A percentile compares a stretch with the other conserved stretches of the same genome.
These are phyloP conservation scores for Metschnikowia colocasiae DNA, from an alignment of 805 yeast genomes.

Conservation along the genomic window DNA sequence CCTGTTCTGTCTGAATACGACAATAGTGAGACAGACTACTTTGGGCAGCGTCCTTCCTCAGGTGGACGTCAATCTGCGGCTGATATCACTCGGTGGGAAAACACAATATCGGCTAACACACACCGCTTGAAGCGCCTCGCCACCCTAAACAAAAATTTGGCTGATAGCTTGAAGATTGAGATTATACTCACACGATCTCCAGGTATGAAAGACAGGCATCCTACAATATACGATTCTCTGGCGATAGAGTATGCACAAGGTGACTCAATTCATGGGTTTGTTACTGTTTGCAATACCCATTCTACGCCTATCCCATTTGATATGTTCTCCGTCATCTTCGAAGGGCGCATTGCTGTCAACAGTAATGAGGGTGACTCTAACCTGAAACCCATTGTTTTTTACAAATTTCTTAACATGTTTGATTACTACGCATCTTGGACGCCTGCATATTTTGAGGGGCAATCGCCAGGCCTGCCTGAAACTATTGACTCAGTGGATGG, in stretches of 20 bases:
- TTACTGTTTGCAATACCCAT: constrained; percentile 21
- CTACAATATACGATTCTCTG: constrained; percentile 22
- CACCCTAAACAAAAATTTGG: constrained; percentile 14
- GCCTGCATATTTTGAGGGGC: constrained; percentile 20
- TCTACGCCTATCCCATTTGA: constrained; percentile 22
- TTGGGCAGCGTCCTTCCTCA: constrained; percentile 1
- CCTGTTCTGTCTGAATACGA: constrained; percentile 7
- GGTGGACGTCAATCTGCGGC: neutral
- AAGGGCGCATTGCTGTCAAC: constrained; percentile 26
- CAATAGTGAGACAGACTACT: constrained; percentile 7
- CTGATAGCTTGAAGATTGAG: constrained; percentile 21
- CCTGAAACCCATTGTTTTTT: constrained; percentile 22
- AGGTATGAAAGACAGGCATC: constrained; percentile 17
- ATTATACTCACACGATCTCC: constrained; percentile 19
- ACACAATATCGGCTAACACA: constrained; percentile 30
- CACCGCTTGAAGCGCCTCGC: constrained; percentile 24
- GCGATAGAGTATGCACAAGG: constrained; percentile 25
- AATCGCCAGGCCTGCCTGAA: constrained; percentile 3
- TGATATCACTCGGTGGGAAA: constrained; percentile 25
- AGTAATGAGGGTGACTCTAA: constrained; percentile 16
- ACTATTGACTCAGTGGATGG: constrained; percentile 32
- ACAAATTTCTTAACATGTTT: constrained; percentile 31
- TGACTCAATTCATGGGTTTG: constrained; percentile 25
- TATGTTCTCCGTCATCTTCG: constrained; percentile 28
- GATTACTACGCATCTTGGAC: constrained; percentile 32